Conservation (phyloP, 352 stramenopile genomes). For the Pythium dissotocum region DNA sequence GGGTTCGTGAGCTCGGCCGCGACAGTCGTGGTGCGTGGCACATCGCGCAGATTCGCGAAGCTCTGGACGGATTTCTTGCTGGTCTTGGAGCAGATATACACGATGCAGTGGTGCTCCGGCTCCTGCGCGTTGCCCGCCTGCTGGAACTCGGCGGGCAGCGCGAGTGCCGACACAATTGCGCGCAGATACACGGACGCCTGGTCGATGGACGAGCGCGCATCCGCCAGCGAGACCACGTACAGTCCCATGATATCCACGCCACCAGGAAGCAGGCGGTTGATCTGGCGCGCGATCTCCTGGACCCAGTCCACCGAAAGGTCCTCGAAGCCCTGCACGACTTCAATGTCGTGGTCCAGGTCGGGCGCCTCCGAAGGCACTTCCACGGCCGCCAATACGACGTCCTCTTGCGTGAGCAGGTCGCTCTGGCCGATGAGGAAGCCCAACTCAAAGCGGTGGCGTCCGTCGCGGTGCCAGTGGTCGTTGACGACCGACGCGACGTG, state of each 20-base stretch:
- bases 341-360: slow-evolving; percentile 34
- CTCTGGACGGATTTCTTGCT: slow-evolving; percentile 23
- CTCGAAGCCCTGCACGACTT: slow-evolving; percentile 34
- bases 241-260: slow-evolving; percentile 55
- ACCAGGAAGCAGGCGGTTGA: slow-evolving; percentile 66
- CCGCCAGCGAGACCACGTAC: slow-evolving; percentile 48
- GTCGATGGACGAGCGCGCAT: slow-evolving; percentile 30
- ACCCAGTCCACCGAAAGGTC: slow-evolving; percentile 71
- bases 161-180: slow-evolving; percentile 41
- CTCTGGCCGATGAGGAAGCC: slow-evolving; percentile 64
- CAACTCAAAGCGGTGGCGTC: slow-evolving; percentile 47
- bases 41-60: slow-evolving; percentile 39
- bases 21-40: slow-evolving; percentile 27
- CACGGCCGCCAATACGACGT: slow-evolving; percentile 51
- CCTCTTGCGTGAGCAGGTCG: slow-evolving; percentile 31
- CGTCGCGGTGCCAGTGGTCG: slow-evolving; percentile 29
- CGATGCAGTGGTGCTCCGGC: slow-evolving; percentile 42
- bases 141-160: slow-evolving; percentile 22
- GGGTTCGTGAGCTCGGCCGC: slow-evolving; percentile 30
- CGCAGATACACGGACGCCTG: slow-evolving; percentile 56
- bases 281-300: slow-evolving; percentile 60
- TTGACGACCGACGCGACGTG: slow-evolving; percentile 19
- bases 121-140: background rate
- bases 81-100: slow-evolving; percentile 37
- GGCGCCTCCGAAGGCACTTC: slow-evolving; percentile 47